Evolutionary conservation across 768 basidiomycete species (phyloP).

Genomic region (Naganishia onofrii): DNA sequence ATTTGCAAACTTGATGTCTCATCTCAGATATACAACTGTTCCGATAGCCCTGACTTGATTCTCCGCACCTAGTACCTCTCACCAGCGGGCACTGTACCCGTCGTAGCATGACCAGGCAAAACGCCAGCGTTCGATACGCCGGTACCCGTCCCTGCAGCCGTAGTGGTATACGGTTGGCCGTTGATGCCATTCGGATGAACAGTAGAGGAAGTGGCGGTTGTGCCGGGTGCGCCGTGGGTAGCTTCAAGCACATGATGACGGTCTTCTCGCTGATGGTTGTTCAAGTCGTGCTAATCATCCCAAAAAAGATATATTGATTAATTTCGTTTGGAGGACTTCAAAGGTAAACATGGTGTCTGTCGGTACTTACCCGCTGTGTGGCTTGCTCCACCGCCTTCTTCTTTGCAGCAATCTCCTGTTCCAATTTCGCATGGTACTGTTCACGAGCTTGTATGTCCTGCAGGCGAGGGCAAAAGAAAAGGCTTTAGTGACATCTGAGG

Average conservation of each 20-base stretch:
- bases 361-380: conserved; percentile 22
- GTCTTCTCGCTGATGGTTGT: conserved; percentile 28
- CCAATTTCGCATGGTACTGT: conserved; percentile 15
- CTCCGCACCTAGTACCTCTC: conserved; percentile 7
- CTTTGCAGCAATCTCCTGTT: conserved; percentile 33
- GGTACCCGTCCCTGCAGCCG: neutral
- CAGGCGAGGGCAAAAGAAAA: neutral
- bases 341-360: neutral
- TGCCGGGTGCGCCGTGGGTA: neutral
- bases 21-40: neutral
- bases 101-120: neutral
- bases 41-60: neutral
- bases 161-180: conserved; percentile 11
- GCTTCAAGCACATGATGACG: conserved; percentile 23
- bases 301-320: neutral
- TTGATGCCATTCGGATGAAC: neutral
- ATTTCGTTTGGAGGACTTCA: neutral
- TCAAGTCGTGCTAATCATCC: conserved; percentile 22
- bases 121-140: neutral
- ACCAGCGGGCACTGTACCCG: neutral
- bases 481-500: neutral
- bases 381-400: conserved; percentile 32
- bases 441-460: conserved; percentile 31
- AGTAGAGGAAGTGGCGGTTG: neutral
- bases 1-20: neutral